Conservation (phyloP, 2,329 filamentous ascomycete genomes). For the Verticillium nonalfalfae region DNA sequence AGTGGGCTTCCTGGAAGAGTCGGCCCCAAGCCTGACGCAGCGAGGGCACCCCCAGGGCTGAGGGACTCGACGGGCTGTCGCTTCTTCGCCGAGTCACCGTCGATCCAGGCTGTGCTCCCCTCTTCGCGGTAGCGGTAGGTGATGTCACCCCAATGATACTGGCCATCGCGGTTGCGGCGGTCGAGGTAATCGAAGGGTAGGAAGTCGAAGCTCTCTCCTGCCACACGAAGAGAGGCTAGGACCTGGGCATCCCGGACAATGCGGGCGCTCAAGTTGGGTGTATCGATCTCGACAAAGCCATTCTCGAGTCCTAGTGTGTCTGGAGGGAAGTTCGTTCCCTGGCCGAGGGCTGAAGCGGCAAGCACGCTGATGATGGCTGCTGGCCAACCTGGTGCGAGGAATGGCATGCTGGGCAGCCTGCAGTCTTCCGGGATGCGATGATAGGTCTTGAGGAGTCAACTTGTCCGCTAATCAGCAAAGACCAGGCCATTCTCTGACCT, state of each 20-base stretch:
- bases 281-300: conserved; percentile 32
- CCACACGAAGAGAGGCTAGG: conserved; percentile 38
- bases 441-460: too few species aligned
- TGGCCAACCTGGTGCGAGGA: not conserved
- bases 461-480: too few species aligned
- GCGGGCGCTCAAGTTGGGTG: conserved; percentile 32
- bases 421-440: too few species aligned
- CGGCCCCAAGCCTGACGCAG: conserved; percentile 30
- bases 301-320: conserved; percentile 30
- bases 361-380: not conserved
- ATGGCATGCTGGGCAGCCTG: not conserved
- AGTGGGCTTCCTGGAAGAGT: conserved; percentile 34
- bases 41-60: conserved; percentile 19
- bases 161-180: conserved; percentile 38
- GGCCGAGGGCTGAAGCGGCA: not conserved
- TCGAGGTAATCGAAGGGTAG: conserved; percentile 44
- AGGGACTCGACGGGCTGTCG: conserved; percentile 27
- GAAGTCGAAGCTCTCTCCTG: conserved; percentile 42
- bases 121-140: conserved; percentile 45
- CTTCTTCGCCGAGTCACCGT: conserved; percentile 36
- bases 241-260: conserved; percentile 39
- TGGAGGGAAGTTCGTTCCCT: not conserved
- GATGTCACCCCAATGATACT: conserved; percentile 54
- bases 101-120: conserved; percentile 32
- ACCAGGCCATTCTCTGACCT: too few species aligned